phyloP scores from a whole-genome alignment of 768 basidiomycete species.

The Phaffia tasmanica region DNA sequence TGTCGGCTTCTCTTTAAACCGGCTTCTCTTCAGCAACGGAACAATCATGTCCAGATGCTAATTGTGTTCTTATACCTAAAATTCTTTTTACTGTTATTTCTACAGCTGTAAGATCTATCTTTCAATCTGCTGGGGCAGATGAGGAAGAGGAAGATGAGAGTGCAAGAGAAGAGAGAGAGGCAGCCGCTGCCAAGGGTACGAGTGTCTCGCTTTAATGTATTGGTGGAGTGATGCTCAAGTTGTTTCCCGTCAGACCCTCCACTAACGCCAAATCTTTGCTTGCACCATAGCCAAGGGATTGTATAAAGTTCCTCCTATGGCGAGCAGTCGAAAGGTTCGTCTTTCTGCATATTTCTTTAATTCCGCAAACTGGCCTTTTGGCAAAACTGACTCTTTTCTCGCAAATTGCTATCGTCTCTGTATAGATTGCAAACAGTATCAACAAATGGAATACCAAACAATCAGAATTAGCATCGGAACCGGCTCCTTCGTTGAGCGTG shows the following conservation, averaged over 20 bases:
- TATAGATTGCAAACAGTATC: conserved; percentile 76
- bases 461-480: conserved; percentile 54
- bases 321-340: conserved; percentile 40
- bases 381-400: not conserved
- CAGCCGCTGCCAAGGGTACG: conserved; percentile 19
- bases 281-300: conserved; percentile 38
- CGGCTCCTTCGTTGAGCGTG: conserved; percentile 28
- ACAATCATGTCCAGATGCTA: not conserved
- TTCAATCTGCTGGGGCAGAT: conserved; percentile 8
- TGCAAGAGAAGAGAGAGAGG: not conserved
- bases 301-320: conserved; percentile 68
- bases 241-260: not conserved
- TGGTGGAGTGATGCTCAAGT: not conserved
- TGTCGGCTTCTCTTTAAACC: not conserved
- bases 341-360: conserved; percentile 11
- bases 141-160: conserved; percentile 8
- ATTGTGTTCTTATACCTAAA: no score
- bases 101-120: conserved; percentile 11
- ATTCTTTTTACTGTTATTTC: not conserved
- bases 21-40: not conserved
- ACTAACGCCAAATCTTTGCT: no score
- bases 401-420: not conserved
- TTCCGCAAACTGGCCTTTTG: conserved; percentile 4
- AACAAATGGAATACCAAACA: conserved; percentile 96
- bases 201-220: not conserved